Percentiles rank a stretch among this genome's conserved stretches.
Conservation (phyloP, 164 flowering plant species). For the Berberis thunbergii region DNA sequence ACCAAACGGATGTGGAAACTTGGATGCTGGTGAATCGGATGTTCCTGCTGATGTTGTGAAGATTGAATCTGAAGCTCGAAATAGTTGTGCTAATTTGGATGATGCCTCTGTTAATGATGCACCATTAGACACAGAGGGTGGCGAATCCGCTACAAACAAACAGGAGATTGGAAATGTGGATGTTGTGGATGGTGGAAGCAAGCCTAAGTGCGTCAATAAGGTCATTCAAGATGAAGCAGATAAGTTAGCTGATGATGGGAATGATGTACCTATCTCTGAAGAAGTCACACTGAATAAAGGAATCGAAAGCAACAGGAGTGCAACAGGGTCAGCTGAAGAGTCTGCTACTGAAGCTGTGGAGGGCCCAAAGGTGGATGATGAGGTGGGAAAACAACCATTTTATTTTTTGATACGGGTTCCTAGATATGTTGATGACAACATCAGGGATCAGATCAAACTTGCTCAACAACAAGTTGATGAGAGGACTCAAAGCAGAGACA, state of each 20-base stretch:
- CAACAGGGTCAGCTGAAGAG: constrained; percentile 11
- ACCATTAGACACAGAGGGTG: background rate
- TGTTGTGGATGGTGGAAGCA: constrained; percentile 9
- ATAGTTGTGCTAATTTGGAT: background rate
- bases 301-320: constrained; percentile 1
- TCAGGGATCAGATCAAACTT: constrained; percentile 40
- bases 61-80: constrained; percentile 3
- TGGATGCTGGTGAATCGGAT: background rate
- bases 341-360: constrained; percentile 19
- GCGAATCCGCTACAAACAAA: background rate
- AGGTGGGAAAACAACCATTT: constrained; percentile 33
- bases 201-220: constrained; percentile 9
- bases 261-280: constrained; percentile 6
- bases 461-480: constrained; percentile 52
- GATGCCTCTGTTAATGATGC: background rate
- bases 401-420: constrained; percentile 51
- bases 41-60: constrained; percentile 9
- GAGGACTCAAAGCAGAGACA: constrained; percentile 54
- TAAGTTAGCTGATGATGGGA: background rate
- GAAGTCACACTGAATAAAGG: constrained; percentile 7
- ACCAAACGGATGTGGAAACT: background rate
- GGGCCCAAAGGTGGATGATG: constrained; percentile 21
- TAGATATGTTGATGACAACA: constrained; percentile 41
- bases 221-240: background rate
- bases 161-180: background rate